A percentile compares a stretch with the other conserved stretches of the same genome.
Evolutionary conservation across 371 early-diverging fungal species (phyloP).

Genomic region (Mortierella sp.): DNA sequence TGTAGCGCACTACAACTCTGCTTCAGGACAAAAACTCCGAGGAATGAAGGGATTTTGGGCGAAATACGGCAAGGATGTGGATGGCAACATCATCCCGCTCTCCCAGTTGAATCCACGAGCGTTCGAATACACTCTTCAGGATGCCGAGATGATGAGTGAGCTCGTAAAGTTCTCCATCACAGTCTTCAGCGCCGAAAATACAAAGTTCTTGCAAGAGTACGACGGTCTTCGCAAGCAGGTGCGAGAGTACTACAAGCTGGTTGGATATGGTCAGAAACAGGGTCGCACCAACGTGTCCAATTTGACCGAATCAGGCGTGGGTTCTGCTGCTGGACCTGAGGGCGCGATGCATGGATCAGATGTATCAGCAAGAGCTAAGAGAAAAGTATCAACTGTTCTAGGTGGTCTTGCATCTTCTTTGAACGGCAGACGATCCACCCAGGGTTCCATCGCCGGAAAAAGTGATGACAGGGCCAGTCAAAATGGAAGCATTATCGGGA

Average conservation of each 20-base stretch:
- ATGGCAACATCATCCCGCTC: slow-evolving; percentile 39
- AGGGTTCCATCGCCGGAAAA: neutral
- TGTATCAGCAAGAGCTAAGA: neutral
- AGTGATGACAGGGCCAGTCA: slow-evolving; percentile 1
- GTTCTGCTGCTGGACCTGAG: neutral
- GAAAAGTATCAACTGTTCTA: slow-evolving; percentile 11
- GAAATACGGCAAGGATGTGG: slow-evolving; percentile 35
- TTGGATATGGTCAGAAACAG: neutral
- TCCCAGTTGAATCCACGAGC: slow-evolving; percentile 43
- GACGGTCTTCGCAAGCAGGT: slow-evolving; percentile 43
- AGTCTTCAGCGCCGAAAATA: slow-evolving; percentile 44
- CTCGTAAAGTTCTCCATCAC: slow-evolving; percentile 44
- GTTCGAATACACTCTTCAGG: slow-evolving; percentile 43
- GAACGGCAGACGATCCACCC: slow-evolving; percentile 17
- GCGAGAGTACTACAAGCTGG: slow-evolving; percentile 31
- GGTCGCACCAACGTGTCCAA: neutral
- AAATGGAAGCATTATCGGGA: neutral
- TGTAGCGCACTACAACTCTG: neutral
- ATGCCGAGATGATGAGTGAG: slow-evolving; percentile 34
- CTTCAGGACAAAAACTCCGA: slow-evolving; percentile 11
- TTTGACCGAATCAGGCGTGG: neutral
- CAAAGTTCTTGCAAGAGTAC: slow-evolving; percentile 49
- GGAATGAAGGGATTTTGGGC: slow-evolving; percentile 51
- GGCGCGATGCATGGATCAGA: slow-evolving; percentile 1
- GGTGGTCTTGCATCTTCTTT: slow-evolving; percentile 26